A percentile compares a stretch with the other conserved stretches of the same genome.
Conservation (phyloP, 306 rosid genomes). For the Luffa acutangula region DNA sequence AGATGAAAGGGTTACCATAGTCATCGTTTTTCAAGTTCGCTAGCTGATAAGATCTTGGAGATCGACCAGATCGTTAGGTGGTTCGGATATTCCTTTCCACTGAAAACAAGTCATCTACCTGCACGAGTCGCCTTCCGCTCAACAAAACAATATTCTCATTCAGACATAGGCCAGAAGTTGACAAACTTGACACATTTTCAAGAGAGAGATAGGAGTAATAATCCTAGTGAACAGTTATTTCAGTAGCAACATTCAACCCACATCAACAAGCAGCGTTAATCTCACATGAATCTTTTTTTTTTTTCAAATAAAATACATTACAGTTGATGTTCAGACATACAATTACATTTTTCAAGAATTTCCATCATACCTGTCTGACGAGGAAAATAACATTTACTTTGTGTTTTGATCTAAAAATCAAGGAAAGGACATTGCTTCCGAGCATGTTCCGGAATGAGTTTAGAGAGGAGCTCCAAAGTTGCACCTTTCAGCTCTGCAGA, state of each 20-base stretch:
- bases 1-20: not conserved
- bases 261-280: not conserved
- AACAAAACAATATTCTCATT: not conserved
- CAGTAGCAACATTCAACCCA: not conserved
- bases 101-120: not conserved
- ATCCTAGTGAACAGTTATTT: not conserved
- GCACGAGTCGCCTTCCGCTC: not conserved
- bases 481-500: conserved; percentile 50
- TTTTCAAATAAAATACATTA: not conserved
- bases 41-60: not conserved
- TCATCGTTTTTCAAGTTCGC: not conserved
- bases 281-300: not conserved
- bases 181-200: not conserved
- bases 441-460: conserved; percentile 51
- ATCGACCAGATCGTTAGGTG: not conserved
- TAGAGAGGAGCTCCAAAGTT: conserved; percentile 43
- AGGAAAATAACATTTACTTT: not conserved
- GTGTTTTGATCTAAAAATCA: conserved; percentile 20
- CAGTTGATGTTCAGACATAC: not conserved
- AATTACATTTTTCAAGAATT: not conserved
- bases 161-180: not conserved
- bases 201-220: not conserved
- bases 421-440: conserved; percentile 48
- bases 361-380: not conserved
- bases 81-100: not conserved